Evolutionary conservation across 768 basidiomycete genomes (phyloP), one percentile per base, ranked within the genome.

Genomic region (Psilocybe cubensis): DNA sequence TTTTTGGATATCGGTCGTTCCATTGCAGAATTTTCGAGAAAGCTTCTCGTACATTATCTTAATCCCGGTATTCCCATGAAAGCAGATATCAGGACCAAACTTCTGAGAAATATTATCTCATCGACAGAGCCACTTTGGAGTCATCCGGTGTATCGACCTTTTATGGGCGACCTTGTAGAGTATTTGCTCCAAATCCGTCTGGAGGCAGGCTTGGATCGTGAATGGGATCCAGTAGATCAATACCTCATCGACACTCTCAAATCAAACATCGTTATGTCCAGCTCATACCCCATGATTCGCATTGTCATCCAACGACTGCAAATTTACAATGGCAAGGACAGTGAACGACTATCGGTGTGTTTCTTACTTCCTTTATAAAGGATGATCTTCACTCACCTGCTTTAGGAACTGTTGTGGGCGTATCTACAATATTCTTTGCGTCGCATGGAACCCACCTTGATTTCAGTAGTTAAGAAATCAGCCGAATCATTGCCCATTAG

Each of bases 1-100:
- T 72, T 86, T 8, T 64, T 69, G 14, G 83, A 88, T 62, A 62
- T 84, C 41, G 62, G 75, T 44, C 80, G 78, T 29, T 73, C 70
- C 28, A 68, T 77, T 10, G 70, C 76, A 12, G 77, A 78, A 31
- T 66, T 78, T 14, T 63, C 76, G 25, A 67, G 74, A 28, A 68
- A 70, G 28, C 69, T 77, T 21, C 79, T 84, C 58, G 70, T 82
- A 47, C 57, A 66, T 52, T 66, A 48, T 40, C 29, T 69, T 40
- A 55, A 53, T 24, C 58, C 66, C 9, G 33, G 31, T 24, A 63
- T 57, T 44, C 24, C 61, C 7, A 63, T 63, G 4, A 62, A 58
- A 1, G 54, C 62, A 41, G 21, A 54, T 12, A 46, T 60, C 28
- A 59, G 68, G 42, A 50, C 61, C 11, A 70, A 74, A 25, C 71